Conservation (phyloP, 331 rosid genomes). For the Rosa hybrid region DNA sequence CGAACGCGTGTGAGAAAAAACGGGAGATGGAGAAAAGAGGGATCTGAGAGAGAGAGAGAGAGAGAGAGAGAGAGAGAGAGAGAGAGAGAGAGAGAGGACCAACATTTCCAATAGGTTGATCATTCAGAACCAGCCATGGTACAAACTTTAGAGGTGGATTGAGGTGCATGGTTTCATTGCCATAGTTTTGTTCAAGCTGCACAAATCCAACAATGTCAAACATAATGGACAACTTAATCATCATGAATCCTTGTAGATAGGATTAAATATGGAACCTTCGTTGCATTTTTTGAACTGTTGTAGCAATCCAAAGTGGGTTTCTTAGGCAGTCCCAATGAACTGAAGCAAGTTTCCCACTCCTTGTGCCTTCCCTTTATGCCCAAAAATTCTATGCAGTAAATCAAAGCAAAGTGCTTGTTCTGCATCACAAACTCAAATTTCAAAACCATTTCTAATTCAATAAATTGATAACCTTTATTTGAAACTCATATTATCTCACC, state of each 20-base stretch:
- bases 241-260: neutral
- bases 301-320: slow-evolving; percentile 40
- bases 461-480: neutral
- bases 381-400: slow-evolving; percentile 60
- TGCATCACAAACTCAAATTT: slow-evolving; percentile 32
- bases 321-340: slow-evolving; percentile 46
- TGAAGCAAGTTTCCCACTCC: slow-evolving; percentile 50
- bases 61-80: neutral
- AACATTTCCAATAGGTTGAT: slow-evolving; percentile 55
- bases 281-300: slow-evolving; percentile 47
- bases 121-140: slow-evolving; percentile 74
- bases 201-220: neutral
- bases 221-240: neutral
- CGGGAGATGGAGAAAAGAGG: neutral
- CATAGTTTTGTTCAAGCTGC: slow-evolving; percentile 55
- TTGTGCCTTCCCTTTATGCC: slow-evolving; percentile 45
- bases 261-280: slow-evolving; percentile 31
- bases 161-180: slow-evolving; percentile 40
- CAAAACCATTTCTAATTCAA: neutral
- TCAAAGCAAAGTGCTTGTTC: slow-evolving; percentile 54
- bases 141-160: slow-evolving; percentile 41
- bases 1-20: neutral
- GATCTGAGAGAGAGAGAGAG: neutral
- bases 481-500: slow-evolving; percentile 33
- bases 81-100: neutral